A percentile compares a stretch with the other conserved stretches of the same genome.
Conservation (phyloP, 129 eudicot species). For the Ambrosia artemisiifolia region DNA sequence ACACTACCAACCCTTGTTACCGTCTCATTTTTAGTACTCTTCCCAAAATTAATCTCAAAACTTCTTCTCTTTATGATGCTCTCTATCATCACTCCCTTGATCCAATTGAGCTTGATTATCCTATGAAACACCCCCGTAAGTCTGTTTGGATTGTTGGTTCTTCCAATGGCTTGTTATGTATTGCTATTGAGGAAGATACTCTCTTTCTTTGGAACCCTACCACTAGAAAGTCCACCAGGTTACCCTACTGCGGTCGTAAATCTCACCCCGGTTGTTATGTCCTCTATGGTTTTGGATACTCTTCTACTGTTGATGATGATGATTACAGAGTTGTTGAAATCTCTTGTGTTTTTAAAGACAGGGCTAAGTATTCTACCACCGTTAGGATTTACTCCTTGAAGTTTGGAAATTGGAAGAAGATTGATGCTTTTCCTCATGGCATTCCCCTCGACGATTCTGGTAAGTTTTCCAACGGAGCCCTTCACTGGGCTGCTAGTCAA, state of each 20-base stretch:
- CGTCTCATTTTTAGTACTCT: conserved; percentile 24
- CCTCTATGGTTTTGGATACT: conserved; percentile 48
- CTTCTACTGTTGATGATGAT: conserved; percentile 22
- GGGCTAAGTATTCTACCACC: not conserved
- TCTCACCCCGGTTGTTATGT: conserved; percentile 32
- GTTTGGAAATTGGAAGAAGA: conserved; percentile 40
- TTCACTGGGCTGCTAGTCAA: conserved; percentile 43
- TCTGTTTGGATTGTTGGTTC: conserved; percentile 45
- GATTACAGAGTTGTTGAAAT: conserved; percentile 45
- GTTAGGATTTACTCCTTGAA: conserved; percentile 39
- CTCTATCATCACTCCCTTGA: conserved; percentile 7
- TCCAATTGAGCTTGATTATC: conserved; percentile 37
- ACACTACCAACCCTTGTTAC: not conserved
- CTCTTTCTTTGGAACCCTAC: conserved; percentile 64
- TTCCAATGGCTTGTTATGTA: conserved; percentile 54
- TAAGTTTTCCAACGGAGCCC: conserved; percentile 37
- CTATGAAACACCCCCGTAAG: conserved; percentile 37
- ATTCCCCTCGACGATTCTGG: conserved; percentile 16
- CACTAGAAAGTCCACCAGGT: conserved; percentile 28
- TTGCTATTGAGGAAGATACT: conserved; percentile 41
- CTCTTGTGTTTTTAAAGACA: conserved; percentile 1
- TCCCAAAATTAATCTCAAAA: conserved; percentile 12
- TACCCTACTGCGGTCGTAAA: conserved; percentile 30
- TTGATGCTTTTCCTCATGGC: conserved; percentile 26
- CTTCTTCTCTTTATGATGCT: conserved; percentile 20